Evolutionary conservation across 768 basidiomycete species (phyloP).

Genomic region (Podaxis carcinomalis): DNA sequence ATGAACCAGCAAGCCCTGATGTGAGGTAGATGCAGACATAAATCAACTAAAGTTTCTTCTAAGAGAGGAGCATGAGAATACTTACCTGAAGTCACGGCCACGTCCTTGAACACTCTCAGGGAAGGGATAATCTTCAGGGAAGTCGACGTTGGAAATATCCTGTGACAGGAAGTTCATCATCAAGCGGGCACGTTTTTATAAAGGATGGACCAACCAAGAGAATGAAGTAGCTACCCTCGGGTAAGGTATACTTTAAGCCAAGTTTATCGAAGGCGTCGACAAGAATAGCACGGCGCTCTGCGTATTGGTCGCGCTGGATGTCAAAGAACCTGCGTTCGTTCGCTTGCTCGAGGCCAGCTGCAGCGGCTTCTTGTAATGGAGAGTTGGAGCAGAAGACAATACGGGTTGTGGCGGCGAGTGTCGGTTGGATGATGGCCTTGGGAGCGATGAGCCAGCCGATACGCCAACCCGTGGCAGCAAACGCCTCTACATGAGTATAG

Average conservation of each 20-base stretch:
- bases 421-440: conserved; percentile 73
- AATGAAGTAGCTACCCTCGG: conserved; percentile 90
- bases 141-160: conserved; percentile 76
- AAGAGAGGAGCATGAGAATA: background rate
- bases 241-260: conserved; percentile 81
- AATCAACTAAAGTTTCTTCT: background rate
- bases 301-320: conserved; percentile 71
- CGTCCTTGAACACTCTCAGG: conserved; percentile 70
- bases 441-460: conserved; percentile 96
- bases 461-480: conserved; percentile 97
- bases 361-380: conserved; percentile 91
- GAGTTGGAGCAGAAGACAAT: conserved; percentile 96
- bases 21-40: background rate
- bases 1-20: conserved; percentile 92
- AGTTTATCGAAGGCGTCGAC: conserved; percentile 75
- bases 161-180: conserved; percentile 6
- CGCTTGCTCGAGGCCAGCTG: conserved; percentile 83
- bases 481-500: conserved; percentile 60
- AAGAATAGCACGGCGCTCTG: conserved; percentile 73
- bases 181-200: background rate
- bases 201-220: conserved; percentile 55
- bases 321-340: conserved; percentile 71
- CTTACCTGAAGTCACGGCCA: conserved; percentile 82
- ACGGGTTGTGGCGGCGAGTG: conserved; percentile 86
- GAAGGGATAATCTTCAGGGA: conserved; percentile 84